Evolutionary conservation across 2,329 filamentous ascomycete genomes (phyloP).

Genomic region (Sporothrix schenckii): DNA sequence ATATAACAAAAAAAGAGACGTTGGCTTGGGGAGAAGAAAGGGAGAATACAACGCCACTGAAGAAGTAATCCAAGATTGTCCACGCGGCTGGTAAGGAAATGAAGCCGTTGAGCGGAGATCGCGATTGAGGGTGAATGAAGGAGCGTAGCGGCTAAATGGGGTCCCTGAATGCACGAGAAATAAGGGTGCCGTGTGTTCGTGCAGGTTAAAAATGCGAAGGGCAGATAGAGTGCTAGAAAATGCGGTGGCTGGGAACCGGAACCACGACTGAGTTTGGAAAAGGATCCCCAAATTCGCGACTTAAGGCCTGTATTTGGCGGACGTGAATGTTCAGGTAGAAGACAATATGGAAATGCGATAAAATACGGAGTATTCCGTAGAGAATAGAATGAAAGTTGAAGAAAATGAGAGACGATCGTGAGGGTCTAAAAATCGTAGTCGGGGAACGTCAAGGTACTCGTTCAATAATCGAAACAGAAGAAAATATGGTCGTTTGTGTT

Average conservation of each 20-base stretch:
- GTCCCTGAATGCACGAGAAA: constrained; percentile 24
- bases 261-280: constrained; percentile 24
- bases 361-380: background rate
- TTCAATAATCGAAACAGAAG: constrained; percentile 4
- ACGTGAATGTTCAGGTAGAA: background rate
- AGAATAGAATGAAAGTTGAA: background rate
- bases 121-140: constrained; percentile 7
- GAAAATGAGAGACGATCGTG: background rate
- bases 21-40: constrained; percentile 13
- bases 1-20: background rate
- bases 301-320: constrained; percentile 1
- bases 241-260: constrained; percentile 35
- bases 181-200: constrained; percentile 22
- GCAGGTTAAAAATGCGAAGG: constrained; percentile 24
- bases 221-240: constrained; percentile 29
- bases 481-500: background rate
- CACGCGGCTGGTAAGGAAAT: constrained; percentile 1
- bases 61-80: background rate
- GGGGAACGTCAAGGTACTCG: constrained; percentile 17
- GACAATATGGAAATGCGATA: background rate
- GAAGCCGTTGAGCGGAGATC: constrained; percentile 17
- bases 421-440: background rate
- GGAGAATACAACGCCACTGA: background rate
- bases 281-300: background rate
- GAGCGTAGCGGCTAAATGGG: constrained; percentile 27